Evolutionary conservation across 192 early-diverging fungal species (phyloP).

Genomic region (Coemansia sp.): DNA sequence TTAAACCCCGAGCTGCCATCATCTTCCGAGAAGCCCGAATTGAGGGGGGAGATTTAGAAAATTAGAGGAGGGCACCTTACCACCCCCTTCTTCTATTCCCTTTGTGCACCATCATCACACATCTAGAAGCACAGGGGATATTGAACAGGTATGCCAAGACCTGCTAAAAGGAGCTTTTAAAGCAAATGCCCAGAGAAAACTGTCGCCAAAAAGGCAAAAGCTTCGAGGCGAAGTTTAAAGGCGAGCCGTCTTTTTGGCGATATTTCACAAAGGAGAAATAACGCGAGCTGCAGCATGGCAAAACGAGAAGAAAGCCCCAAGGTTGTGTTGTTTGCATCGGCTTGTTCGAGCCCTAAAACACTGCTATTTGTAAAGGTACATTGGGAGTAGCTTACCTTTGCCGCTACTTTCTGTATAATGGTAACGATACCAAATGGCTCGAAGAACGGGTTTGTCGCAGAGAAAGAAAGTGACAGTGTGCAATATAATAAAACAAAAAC

Average conservation of each 20-base stretch:
- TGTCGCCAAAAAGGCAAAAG: not conserved
- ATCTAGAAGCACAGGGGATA: not conserved
- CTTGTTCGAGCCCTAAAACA: not conserved
- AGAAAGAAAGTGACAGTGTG: not conserved
- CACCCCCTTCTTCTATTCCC: not conserved
- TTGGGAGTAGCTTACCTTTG: not conserved
- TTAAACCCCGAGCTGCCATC: not conserved
- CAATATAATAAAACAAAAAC: not conserved
- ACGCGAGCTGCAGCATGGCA: not conserved
- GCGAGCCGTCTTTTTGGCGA: not conserved
- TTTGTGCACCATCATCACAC: not conserved
- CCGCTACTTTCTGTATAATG: not conserved
- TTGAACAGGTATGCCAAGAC: not conserved
- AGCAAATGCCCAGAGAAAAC: not conserved
- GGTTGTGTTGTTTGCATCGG: not conserved
- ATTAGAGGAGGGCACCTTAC: too few relatives aligned
- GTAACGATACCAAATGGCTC: not conserved
- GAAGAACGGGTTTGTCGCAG: not conserved
- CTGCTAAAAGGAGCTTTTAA: not conserved
- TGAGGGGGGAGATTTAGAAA: not conserved
- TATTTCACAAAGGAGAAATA: not conserved
- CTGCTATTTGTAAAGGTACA: not conserved
- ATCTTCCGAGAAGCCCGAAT: not conserved
- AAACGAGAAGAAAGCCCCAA: not conserved
- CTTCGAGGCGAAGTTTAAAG: not conserved